Evolutionary conservation across 1,139 yeast genomes (phyloP).

Genomic region (Hyphopichia burtonii): DNA sequence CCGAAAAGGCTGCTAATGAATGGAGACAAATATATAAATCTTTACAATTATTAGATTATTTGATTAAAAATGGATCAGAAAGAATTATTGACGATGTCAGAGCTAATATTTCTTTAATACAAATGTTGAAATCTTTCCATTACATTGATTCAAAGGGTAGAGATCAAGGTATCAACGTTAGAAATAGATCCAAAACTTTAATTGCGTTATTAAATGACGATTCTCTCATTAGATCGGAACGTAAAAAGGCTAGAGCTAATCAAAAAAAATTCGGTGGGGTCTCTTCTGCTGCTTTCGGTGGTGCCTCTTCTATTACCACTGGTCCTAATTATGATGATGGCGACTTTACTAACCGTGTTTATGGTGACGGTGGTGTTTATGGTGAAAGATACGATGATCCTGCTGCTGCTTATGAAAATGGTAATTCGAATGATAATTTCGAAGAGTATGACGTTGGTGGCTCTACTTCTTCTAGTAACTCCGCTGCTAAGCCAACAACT

Average conservation of each 20-base stretch:
- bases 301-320: slow-evolving; percentile 40
- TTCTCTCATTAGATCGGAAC: slow-evolving; percentile 70
- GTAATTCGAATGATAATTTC: slow-evolving; percentile 44
- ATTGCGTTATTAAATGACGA: slow-evolving; percentile 75
- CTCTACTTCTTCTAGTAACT: slow-evolving; percentile 10
- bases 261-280: slow-evolving; percentile 79
- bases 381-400: slow-evolving; percentile 65
- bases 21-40: slow-evolving; percentile 99
- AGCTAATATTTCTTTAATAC: slow-evolving; percentile 75
- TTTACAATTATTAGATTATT: slow-evolving; percentile 83
- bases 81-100: slow-evolving; percentile 94
- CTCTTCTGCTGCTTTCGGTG: slow-evolving; percentile 52
- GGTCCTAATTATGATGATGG: slow-evolving; percentile 49
- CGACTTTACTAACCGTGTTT: slow-evolving; percentile 56
- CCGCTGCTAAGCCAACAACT: slow-evolving; percentile 41
- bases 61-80: slow-evolving; percentile 90
- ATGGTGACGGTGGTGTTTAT: slow-evolving; percentile 80
- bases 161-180: slow-evolving; percentile 94
- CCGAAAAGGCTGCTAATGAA: slow-evolving; percentile 92
- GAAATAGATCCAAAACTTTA: slow-evolving; percentile 84
- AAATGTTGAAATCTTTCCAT: slow-evolving; percentile 90
- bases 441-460: slow-evolving; percentile 67
- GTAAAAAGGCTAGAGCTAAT: slow-evolving; percentile 85
- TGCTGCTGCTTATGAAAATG: slow-evolving; percentile 41
- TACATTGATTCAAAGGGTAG: slow-evolving; percentile 91